Evolutionary conservation across 116 monocot genomes (phyloP).

Genomic region (Papilionanthe hybrid): DNA sequence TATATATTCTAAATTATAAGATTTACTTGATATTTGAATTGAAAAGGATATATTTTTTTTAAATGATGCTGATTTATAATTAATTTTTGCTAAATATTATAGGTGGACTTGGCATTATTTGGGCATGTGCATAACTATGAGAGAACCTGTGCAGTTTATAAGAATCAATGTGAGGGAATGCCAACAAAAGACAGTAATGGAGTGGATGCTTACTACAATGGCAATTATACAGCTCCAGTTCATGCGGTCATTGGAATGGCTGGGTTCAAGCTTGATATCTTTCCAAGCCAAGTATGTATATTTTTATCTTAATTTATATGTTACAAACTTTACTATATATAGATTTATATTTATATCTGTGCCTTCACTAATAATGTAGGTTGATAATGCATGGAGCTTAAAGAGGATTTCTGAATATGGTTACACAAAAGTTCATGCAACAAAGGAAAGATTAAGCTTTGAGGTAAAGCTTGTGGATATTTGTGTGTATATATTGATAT

Average conservation of each 20-base stretch:
- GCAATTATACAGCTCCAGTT: slow-evolving; percentile 61
- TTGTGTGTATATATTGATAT: neutral
- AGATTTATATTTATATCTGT: too few species aligned
- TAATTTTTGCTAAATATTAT: neutral
- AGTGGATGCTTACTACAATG: slow-evolving; percentile 40
- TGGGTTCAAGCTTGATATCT: slow-evolving; percentile 53
- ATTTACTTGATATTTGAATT: neutral
- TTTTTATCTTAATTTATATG: neutral
- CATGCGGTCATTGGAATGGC: slow-evolving; percentile 69
- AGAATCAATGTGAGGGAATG: slow-evolving; percentile 35
- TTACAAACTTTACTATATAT: too few species aligned
- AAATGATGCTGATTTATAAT: neutral
- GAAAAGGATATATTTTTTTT: neutral
- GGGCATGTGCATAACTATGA: slow-evolving; percentile 81
- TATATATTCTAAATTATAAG: neutral
- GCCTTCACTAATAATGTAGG: neutral
- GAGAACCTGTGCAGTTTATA: slow-evolving; percentile 59
- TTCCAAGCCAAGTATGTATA: slow-evolving; percentile 31
- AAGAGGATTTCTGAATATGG: slow-evolving; percentile 19
- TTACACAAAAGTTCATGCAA: slow-evolving; percentile 16
- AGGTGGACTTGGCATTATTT: slow-evolving; percentile 73
- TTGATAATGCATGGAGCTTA: slow-evolving; percentile 12
- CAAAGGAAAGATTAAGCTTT: slow-evolving; percentile 4
- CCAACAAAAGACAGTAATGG: slow-evolving; percentile 48
- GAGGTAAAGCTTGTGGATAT: neutral